Percentiles rank a stretch among this genome's conserved stretches.
Evolutionary conservation across 2,329 filamentous ascomycete species (phyloP).

Genomic region (Claviceps citrina): DNA sequence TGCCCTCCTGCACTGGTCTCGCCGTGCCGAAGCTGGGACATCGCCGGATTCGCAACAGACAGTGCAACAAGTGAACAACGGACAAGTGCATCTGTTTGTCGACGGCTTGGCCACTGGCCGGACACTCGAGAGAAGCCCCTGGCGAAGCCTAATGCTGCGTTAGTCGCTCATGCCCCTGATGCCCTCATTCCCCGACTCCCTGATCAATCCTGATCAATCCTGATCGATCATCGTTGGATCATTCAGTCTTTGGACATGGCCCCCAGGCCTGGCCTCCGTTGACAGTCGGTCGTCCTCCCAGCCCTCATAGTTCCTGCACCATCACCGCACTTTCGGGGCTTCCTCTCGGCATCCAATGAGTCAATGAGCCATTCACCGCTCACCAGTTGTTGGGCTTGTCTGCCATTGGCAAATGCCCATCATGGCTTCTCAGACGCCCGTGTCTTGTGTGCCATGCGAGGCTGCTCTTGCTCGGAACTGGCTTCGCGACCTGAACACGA

Average conservation of each 20-base stretch:
- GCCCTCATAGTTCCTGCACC: neutral
- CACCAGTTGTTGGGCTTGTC: constrained; percentile 4
- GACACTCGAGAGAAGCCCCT: too few species aligned
- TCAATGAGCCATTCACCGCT: too few species aligned
- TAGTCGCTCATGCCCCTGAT: constrained; percentile 2
- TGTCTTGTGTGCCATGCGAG: constrained; percentile 1
- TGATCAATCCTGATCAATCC: neutral
- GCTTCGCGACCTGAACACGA: neutral
- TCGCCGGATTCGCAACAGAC: neutral
- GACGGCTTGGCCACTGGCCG: neutral
- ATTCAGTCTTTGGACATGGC: neutral
- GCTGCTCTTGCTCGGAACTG: neutral
- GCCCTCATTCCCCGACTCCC: neutral
- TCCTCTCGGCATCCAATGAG: constrained; percentile 4
- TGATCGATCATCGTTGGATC: neutral
- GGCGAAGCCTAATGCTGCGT: constrained; percentile 1
- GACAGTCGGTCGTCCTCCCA: neutral
- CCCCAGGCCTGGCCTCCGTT: too few species aligned
- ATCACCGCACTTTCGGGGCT: neutral
- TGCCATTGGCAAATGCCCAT: neutral
- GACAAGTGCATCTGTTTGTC: neutral
- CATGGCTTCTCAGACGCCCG: neutral
- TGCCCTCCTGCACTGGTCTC: neutral
- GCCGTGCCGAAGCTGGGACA: too few species aligned
- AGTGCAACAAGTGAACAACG: too few species aligned